A percentile compares a stretch with the other conserved stretches of the same genome.
Conservation (phyloP, 345 rosid species). For the Litchi chinensis region DNA sequence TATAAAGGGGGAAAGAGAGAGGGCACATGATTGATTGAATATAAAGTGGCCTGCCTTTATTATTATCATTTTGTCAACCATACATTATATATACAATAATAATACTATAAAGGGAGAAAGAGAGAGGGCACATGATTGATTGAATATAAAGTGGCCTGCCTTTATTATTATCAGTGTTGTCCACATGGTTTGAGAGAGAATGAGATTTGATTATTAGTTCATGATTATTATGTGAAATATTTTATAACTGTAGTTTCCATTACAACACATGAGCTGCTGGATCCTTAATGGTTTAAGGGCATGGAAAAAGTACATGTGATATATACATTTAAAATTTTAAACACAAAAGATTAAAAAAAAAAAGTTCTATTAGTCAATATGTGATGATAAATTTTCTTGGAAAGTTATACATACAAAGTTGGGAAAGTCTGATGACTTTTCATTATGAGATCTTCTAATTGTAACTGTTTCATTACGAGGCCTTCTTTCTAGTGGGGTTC, state of each 20-base stretch:
- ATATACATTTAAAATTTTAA: not conserved
- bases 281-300: not conserved
- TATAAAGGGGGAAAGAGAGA: not conserved
- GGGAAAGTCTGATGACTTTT: not conserved
- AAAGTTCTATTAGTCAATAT: not conserved
- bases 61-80: no score
- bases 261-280: constrained; percentile 43
- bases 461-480: not conserved
- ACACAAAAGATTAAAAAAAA: no score
- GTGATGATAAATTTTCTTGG: not conserved
- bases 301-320: no score
- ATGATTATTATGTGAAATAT: not conserved
- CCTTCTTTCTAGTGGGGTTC: constrained; percentile 21
- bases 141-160: not conserved
- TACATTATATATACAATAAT: no score
- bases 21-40: constrained; percentile 8
- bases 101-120: not conserved
- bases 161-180: not conserved
- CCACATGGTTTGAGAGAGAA: constrained; percentile 37
- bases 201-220: no score
- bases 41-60: not conserved
- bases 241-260: constrained; percentile 13
- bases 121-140: constrained; percentile 2
- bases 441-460: not conserved
- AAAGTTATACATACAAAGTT: not conserved